Percentiles rank a stretch among this genome's conserved stretches.
phyloP scores from a whole-genome alignment of 2,329 filamentous ascomycete genomes.

The Epichloe festucae region DNA sequence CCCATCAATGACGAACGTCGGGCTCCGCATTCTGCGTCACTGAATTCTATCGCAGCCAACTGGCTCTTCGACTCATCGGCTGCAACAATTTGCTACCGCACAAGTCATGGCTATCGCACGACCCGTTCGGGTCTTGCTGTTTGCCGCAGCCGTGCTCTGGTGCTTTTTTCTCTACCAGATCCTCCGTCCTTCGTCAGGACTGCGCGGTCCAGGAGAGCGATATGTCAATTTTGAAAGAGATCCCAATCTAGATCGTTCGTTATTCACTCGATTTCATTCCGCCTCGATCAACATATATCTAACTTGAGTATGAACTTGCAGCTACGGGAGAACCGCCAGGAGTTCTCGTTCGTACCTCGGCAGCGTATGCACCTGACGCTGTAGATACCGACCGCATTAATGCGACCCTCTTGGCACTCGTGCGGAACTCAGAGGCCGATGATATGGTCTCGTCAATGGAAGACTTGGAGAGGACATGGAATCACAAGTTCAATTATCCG shows the following conservation, averaged over 20 bases:
- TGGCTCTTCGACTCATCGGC: neutral
- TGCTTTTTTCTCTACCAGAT: slow-evolving; percentile 70
- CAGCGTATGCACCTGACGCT: slow-evolving; percentile 67
- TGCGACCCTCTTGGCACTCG: slow-evolving; percentile 81
- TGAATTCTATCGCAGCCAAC: neutral
- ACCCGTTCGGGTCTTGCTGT: slow-evolving; percentile 67
- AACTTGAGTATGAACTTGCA: slow-evolving; percentile 23
- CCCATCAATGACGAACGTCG: neutral
- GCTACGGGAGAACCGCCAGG: slow-evolving; percentile 76
- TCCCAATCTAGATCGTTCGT: slow-evolving; percentile 75
- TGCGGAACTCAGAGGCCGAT: slow-evolving; percentile 79
- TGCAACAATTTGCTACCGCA: neutral
- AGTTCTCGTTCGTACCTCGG: slow-evolving; percentile 55
- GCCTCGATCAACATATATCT: slow-evolving; percentile 5
- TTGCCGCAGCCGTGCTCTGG: slow-evolving; percentile 59
- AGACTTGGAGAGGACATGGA: slow-evolving; percentile 92
- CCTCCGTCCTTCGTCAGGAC: slow-evolving; percentile 42
- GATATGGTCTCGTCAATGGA: slow-evolving; percentile 79
- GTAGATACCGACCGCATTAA: slow-evolving; percentile 74
- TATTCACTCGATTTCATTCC: neutral
- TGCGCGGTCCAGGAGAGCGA: slow-evolving; percentile 27
- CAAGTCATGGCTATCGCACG: slow-evolving; percentile 67
- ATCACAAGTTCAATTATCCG: slow-evolving; percentile 97
- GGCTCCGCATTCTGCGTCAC: neutral
- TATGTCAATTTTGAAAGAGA: slow-evolving; percentile 57